Evolutionary conservation across 2,329 filamentous ascomycete genomes (phyloP).

Genomic region (Verticillium zaregamsianum): DNA sequence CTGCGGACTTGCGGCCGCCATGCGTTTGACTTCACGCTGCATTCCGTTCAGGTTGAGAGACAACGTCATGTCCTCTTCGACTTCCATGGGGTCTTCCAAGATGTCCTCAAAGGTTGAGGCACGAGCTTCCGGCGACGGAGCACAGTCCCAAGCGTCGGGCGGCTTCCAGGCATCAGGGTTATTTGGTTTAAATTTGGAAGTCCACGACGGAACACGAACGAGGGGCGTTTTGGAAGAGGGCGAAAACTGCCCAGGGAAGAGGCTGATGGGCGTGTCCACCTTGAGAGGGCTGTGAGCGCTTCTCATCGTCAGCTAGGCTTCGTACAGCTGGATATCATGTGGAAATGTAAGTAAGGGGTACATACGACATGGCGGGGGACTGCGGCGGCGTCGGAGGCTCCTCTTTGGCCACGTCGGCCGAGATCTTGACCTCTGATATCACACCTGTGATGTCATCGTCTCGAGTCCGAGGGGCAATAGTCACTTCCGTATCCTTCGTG

Average conservation of each 20-base stretch:
- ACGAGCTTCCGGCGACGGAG: slow-evolving; percentile 18
- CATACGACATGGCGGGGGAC: slow-evolving; percentile 24
- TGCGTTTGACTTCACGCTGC: slow-evolving; percentile 49
- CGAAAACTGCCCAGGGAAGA: slow-evolving; percentile 9
- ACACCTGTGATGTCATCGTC: slow-evolving; percentile 28
- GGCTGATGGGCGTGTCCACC: slow-evolving; percentile 10
- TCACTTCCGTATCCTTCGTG: slow-evolving; percentile 34
- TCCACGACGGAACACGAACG: slow-evolving; percentile 11
- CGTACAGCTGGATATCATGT: no score
- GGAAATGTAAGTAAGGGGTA: not conserved
- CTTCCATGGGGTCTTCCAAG: slow-evolving; percentile 12
- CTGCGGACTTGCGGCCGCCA: slow-evolving; percentile 48
- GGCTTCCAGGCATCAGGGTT: slow-evolving; percentile 41
- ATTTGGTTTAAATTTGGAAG: slow-evolving; percentile 23
- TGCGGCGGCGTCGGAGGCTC: slow-evolving; percentile 23
- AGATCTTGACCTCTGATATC: slow-evolving; percentile 33
- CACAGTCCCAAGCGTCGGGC: slow-evolving; percentile 37
- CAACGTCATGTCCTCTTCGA: slow-evolving; percentile 17
- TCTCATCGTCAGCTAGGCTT: not conserved
- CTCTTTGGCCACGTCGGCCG: slow-evolving; percentile 20
- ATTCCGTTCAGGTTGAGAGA: slow-evolving; percentile 27
- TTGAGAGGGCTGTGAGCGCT: not conserved
- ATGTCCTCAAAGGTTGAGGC: slow-evolving; percentile 15
- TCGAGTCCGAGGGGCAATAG: slow-evolving; percentile 24
- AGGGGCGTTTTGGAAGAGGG: slow-evolving; percentile 3